Percentiles rank a stretch among this genome's conserved stretches.
Evolutionary conservation across 2,329 filamentous ascomycete genomes (phyloP).

Genomic region (Emergomyces africanus): DNA sequence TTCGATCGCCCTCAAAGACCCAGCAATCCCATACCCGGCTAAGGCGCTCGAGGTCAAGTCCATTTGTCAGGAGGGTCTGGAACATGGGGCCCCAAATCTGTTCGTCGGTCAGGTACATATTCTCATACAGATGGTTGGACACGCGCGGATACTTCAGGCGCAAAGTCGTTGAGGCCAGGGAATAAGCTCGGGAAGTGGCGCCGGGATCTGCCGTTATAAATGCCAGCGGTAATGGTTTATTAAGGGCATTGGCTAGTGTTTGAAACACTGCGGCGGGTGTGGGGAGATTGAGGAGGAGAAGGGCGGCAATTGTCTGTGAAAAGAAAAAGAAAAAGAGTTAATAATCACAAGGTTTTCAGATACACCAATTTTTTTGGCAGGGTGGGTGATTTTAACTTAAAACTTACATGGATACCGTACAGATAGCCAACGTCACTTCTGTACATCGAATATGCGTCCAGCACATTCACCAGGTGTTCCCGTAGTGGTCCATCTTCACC

Average conservation of each 20-base stretch:
- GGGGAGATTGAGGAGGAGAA: constrained; percentile 45
- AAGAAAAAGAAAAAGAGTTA: no score
- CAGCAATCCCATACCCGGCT: constrained; percentile 50
- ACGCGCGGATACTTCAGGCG: constrained; percentile 46
- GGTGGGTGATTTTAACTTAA: not conserved
- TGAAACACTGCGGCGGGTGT: constrained; percentile 43
- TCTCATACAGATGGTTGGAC: constrained; percentile 38
- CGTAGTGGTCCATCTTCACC: constrained; percentile 41
- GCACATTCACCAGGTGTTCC: constrained; percentile 43
- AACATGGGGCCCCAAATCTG: constrained; percentile 43
- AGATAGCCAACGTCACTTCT: constrained; percentile 50
- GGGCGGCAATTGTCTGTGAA: constrained; percentile 42
- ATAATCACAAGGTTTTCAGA: not conserved
- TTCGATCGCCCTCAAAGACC: constrained; percentile 46
- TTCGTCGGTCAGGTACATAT: constrained; percentile 26
- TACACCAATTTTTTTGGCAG: not conserved
- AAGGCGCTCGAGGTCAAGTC: constrained; percentile 40
- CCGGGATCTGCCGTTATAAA: constrained; percentile 46
- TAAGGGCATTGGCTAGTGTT: constrained; percentile 47
- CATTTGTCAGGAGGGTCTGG: constrained; percentile 39
- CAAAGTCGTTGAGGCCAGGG: constrained; percentile 42
- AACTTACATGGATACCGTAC: constrained; percentile 43
- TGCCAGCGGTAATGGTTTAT: constrained; percentile 47
- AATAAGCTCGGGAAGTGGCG: constrained; percentile 44
- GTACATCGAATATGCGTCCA: constrained; percentile 52